phyloP scores from a whole-genome alignment of 2,329 filamentous ascomycete genomes.

The Ophiognomonia clavigignenti-juglandacearum region DNA sequence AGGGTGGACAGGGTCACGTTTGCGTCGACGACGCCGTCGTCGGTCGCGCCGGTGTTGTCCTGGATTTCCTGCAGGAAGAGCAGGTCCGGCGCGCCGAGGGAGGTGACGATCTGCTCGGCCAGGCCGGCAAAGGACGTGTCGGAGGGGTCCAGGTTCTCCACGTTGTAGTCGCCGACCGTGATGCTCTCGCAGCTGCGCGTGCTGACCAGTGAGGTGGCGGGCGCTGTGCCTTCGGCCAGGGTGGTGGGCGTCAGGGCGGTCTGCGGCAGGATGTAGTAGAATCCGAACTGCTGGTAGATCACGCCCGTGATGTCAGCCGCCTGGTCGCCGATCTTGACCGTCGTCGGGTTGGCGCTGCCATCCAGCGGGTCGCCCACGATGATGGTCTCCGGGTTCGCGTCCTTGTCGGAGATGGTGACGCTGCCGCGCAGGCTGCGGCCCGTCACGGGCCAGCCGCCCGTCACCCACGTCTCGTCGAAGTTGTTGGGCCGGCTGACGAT shows the following conservation, averaged over 20 bases:
- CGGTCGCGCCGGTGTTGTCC: slow-evolving; percentile 57
- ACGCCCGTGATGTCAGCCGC: slow-evolving; percentile 65
- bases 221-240: slow-evolving; percentile 39
- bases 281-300: slow-evolving; percentile 60
- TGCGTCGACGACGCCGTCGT: slow-evolving; percentile 53
- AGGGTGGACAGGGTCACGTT: slow-evolving; percentile 57
- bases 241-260: slow-evolving; percentile 49
- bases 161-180: slow-evolving; percentile 64
- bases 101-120: slow-evolving; percentile 60
- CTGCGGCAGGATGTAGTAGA: slow-evolving; percentile 63
- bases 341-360: slow-evolving; percentile 53
- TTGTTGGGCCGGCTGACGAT: slow-evolving; percentile 57
- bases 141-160: slow-evolving; percentile 60
- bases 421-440: slow-evolving; percentile 60
- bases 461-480: slow-evolving; percentile 66
- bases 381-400: slow-evolving; percentile 67
- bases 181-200: slow-evolving; percentile 54
- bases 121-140: slow-evolving; percentile 52
- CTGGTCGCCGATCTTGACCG: slow-evolving; percentile 59
- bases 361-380: slow-evolving; percentile 62
- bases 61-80: slow-evolving; percentile 69
- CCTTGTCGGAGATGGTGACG: slow-evolving; percentile 55
- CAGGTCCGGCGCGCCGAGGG: slow-evolving; percentile 58
- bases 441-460: slow-evolving; percentile 59
- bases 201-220: slow-evolving; percentile 48